phyloP scores from a whole-genome alignment of 495 filamentous ascomycete genomes.

The Aspergillus olivimuriae region DNA sequence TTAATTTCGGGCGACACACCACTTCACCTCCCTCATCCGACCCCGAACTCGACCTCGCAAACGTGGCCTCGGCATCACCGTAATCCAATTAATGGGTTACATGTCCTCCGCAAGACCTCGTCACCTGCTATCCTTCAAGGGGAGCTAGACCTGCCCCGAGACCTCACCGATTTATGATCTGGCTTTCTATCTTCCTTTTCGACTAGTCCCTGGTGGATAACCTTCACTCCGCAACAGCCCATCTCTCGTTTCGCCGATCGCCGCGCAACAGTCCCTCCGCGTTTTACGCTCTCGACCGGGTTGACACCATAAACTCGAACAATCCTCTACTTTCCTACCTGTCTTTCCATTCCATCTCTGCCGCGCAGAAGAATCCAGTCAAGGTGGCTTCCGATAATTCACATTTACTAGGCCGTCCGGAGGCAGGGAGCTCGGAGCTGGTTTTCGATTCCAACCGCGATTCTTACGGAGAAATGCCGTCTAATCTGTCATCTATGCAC shows the following conservation, averaged over 20 bases:
- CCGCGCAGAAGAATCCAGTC: conserved; percentile 4
- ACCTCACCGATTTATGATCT: neutral
- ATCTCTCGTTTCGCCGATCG: conserved; percentile 1
- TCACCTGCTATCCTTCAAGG: neutral
- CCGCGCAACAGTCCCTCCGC: neutral
- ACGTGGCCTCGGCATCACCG: neutral
- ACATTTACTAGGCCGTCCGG: conserved; percentile 7
- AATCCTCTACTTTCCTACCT: conserved; percentile 4
- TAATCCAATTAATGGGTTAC: neutral
- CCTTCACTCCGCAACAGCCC: neutral
- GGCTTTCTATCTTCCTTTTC: neutral
- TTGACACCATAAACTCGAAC: too few species aligned
- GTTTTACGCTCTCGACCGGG: too few species aligned
- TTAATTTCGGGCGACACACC: too few species aligned
- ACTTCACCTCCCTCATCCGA: neutral
- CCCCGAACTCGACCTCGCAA: neutral
- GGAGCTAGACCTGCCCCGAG: neutral
- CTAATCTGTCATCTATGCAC: conserved; percentile 40
- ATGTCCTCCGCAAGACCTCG: neutral
- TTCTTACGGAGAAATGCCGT: conserved; percentile 40
- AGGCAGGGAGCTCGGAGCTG: conserved; percentile 12
- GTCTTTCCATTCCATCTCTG: neutral
- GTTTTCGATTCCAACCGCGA: conserved; percentile 24
- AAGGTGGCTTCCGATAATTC: conserved; percentile 17
- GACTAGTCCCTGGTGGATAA: neutral